Evolutionary conservation across 192 early-diverging fungal species (phyloP).

Genomic region (Umbelopsis isabellina): DNA sequence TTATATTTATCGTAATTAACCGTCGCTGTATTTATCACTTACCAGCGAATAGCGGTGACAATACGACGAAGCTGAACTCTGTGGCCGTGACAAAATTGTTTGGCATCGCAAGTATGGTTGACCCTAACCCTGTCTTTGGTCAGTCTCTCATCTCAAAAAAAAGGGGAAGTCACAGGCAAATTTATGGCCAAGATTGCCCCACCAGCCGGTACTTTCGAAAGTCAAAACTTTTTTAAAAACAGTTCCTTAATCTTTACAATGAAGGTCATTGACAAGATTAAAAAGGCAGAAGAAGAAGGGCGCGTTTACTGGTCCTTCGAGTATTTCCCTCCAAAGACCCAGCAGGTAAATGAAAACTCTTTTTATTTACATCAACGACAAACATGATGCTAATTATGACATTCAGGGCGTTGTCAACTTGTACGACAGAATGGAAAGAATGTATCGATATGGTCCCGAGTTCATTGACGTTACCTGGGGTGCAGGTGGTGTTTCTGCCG

Average conservation of each 20-base stretch:
- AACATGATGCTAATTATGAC: constrained; percentile 1
- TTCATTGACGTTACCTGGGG: constrained; percentile 99
- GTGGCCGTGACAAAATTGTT: too few species aligned
- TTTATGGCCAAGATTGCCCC: too few species aligned
- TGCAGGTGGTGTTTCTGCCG: constrained; percentile 89
- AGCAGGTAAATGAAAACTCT: constrained; percentile 46
- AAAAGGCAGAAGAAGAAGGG: constrained; percentile 66
- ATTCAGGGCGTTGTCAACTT: constrained; percentile 82
- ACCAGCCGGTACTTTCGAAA: too few species aligned
- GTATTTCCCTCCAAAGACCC: constrained; percentile 97
- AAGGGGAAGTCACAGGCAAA: too few species aligned
- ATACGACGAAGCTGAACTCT: too few species aligned
- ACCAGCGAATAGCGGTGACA: too few species aligned
- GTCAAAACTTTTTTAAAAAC: too few species aligned
- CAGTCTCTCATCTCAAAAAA: too few species aligned
- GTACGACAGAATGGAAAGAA: constrained; percentile 94
- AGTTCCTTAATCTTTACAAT: constrained; percentile 37
- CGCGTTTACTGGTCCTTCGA: constrained; percentile 90
- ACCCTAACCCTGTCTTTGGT: too few species aligned
- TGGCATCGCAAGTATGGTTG: too few species aligned
- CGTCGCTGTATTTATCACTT: too few species aligned
- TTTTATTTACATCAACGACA: neutral
- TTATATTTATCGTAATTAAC: too few species aligned
- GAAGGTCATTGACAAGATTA: constrained; percentile 81
- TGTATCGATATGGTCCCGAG: constrained; percentile 87